Evolutionary conservation across 31 red algal genomes (phyloP), one percentile per base, ranked within the genome.

Genomic region (Asparagopsis taxiformis): DNA sequence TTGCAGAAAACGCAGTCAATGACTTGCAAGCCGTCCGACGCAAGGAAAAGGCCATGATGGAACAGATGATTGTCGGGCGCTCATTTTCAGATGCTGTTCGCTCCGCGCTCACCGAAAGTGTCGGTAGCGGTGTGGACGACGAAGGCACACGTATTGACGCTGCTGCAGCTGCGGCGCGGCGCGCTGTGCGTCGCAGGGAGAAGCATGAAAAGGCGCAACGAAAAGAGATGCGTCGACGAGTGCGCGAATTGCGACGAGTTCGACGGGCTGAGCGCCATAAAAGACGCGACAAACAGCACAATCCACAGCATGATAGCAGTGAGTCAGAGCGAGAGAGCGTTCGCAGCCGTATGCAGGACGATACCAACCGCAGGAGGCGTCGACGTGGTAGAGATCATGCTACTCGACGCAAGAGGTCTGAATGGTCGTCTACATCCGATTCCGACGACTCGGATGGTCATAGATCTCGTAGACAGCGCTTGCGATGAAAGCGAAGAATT

Each of bases 81-180:
- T 88, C 83, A 8, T 88, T 88, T 65, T 71, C 72, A 51, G 83
- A 88, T 56, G 83, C 83, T 9, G 83, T 88, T 9, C 83, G 83
- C 32, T 68, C 63, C 21, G 83, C 83, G 7, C 54, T 88, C 29
- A 57, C 63, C 20, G 83, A 88, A 53, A 68, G 41, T 70, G 57
- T 77, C 48, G 81, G 29, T 16, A 75, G 70, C 29, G 83, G 73
- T n/a, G 72, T 78, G 24, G 72, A 88, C 58, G 83, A 77, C 44
- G 82, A 74, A 21, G 57, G 71, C 28, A 44, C 30, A 31, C 16
- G 33, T 11, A 58, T 59, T 37, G 59, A 59, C 26, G 31, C 44
- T 22, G 73, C 55, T 28, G 72, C 56, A 4, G 51, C 51, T n/a
- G 73, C 72, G 11, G 59, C 59, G 29, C 62, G 53, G 23, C 33